phyloP scores from a whole-genome alignment of 192 early-diverging fungal species.

The Coemansia sp. region DNA sequence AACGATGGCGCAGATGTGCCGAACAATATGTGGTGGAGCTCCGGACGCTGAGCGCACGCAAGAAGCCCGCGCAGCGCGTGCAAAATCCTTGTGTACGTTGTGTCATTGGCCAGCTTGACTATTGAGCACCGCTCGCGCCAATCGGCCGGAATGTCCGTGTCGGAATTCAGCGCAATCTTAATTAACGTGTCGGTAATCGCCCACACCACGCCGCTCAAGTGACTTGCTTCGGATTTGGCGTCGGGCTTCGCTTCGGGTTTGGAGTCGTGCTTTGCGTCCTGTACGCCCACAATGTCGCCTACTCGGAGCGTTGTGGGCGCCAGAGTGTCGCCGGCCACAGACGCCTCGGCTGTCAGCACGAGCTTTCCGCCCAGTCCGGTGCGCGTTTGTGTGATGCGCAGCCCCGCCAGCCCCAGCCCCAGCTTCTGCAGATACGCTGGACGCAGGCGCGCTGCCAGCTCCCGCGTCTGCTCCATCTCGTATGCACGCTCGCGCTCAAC shows the following conservation, averaged over 20 bases:
- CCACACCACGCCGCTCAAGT: slow-evolving; percentile 57
- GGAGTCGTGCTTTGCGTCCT: not conserved
- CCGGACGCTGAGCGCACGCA: slow-evolving; percentile 14
- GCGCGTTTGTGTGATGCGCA: slow-evolving; percentile 61
- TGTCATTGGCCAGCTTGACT: slow-evolving; percentile 57
- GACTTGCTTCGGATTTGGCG: not conserved
- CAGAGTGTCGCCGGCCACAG: slow-evolving; percentile 56
- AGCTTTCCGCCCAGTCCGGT: slow-evolving; percentile 71
- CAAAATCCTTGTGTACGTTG: slow-evolving; percentile 46
- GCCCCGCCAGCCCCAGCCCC: slow-evolving; percentile 62
- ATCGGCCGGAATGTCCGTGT: slow-evolving; percentile 52
- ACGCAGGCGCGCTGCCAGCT: slow-evolving; percentile 42
- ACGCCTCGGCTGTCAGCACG: slow-evolving; percentile 65
- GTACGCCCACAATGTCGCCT: slow-evolving; percentile 71
- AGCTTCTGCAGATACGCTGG: slow-evolving; percentile 65
- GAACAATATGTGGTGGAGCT: slow-evolving; percentile 49
- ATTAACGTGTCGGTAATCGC: slow-evolving; percentile 59
- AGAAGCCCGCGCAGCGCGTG: slow-evolving; percentile 33
- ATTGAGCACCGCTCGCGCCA: slow-evolving; percentile 62
- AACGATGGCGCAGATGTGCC: slow-evolving; percentile 33
- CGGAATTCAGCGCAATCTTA: slow-evolving; percentile 63
- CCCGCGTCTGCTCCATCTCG: slow-evolving; percentile 39
- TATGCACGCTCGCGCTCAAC: slow-evolving; percentile 59
- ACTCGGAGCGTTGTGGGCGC: slow-evolving; percentile 61
- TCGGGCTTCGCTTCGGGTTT: not conserved